Conservation (phyloP, 2,329 filamentous ascomycete genomes). For the Dactylellina haptotyla region DNA sequence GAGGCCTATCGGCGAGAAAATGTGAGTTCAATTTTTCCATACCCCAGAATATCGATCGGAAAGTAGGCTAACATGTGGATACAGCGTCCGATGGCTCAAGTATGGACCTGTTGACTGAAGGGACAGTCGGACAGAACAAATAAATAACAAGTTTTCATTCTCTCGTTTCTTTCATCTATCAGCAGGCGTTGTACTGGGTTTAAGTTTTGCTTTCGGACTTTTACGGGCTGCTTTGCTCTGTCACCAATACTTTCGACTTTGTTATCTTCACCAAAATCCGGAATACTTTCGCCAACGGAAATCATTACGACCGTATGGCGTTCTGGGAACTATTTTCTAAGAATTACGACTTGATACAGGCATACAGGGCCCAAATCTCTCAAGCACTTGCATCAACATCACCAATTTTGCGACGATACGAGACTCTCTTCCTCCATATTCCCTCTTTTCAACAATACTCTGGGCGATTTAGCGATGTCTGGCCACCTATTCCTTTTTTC, state of each 20-base stretch:
- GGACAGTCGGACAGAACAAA: not conserved
- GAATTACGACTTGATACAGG: too few relatives aligned
- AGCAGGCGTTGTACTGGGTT: constrained; percentile 32
- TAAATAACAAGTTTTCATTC: not conserved
- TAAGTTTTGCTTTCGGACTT: too few relatives aligned
- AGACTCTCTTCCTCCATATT: not conserved
- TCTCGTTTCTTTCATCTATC: constrained; percentile 13
- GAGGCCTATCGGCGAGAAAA: constrained; percentile 48
- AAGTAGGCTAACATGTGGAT: not conserved
- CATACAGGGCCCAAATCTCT: not conserved
- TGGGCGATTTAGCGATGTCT: constrained; percentile 4
- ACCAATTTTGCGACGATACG: not conserved
- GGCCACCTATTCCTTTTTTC: not conserved
- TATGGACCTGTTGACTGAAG: constrained; percentile 46
- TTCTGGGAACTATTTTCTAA: too few relatives aligned
- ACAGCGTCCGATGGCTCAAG: constrained; percentile 47
- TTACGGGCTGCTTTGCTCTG: too few relatives aligned
- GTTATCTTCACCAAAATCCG: too few relatives aligned
- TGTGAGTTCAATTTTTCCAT: constrained; percentile 18
- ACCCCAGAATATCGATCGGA: not conserved
- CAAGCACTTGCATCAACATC: not conserved
- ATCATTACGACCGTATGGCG: too few relatives aligned
- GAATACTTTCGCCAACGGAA: too few relatives aligned
- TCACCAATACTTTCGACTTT: too few relatives aligned
- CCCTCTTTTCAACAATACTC: not conserved